Conservation (phyloP, 2,329 filamentous ascomycete species). For the Tolypocladium tundrense region DNA sequence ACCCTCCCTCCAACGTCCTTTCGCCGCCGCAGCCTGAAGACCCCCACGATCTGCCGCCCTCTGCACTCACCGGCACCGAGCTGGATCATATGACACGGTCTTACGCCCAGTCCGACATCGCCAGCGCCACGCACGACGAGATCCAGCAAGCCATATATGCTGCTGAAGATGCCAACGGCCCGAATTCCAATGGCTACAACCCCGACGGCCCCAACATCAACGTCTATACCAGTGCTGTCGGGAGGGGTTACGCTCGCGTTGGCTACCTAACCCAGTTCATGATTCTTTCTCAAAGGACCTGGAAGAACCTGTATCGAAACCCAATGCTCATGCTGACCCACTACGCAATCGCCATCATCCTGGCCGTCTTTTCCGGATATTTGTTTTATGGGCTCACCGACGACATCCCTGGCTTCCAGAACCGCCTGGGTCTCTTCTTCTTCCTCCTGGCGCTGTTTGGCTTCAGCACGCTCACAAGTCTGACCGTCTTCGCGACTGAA, state of each 20-base stretch:
- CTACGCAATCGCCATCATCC: constrained; percentile 90
- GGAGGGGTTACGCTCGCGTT: constrained; percentile 74
- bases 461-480: constrained; percentile 87
- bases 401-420: constrained; percentile 96
- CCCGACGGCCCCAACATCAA: constrained; percentile 36
- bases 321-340: constrained; percentile 98
- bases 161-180: constrained; percentile 58
- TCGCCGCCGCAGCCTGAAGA: constrained; percentile 60
- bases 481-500: constrained; percentile 89
- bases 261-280: constrained; percentile 73
- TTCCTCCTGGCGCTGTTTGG: constrained; percentile 93
- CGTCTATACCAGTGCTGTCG: constrained; percentile 46
- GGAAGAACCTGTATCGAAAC: constrained; percentile 95
- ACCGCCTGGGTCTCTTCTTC: constrained; percentile 92
- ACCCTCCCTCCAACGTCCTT: constrained; percentile 25
- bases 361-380: constrained; percentile 89
- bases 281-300: constrained; percentile 83
- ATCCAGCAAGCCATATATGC: constrained; percentile 58
- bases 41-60: constrained; percentile 49
- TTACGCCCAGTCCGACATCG: constrained; percentile 71
- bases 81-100: constrained; percentile 71
- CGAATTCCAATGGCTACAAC: constrained; percentile 43
- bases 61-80: constrained; percentile 58
- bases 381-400: constrained; percentile 94
- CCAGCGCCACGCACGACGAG: constrained; percentile 62